These are phyloP conservation scores for Phoma herbarum DNA, from an alignment of 2,329 filamentous ascomycete genomes.

Conservation along the genomic window DNA sequence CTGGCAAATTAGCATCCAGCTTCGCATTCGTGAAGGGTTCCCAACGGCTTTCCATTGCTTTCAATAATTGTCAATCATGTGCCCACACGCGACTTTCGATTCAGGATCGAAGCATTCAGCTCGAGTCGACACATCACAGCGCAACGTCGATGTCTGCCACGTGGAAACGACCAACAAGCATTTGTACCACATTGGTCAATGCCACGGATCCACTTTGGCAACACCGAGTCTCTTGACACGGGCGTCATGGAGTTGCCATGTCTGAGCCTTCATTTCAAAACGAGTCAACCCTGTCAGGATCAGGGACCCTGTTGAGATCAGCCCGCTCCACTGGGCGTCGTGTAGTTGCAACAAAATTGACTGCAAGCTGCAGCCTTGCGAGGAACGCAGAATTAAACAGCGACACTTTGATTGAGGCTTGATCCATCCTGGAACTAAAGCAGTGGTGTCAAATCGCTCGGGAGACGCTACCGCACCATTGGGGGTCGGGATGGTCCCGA, in stretches of 20 bases:
- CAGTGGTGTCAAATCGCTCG: constrained; percentile 25
- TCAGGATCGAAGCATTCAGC: neutral
- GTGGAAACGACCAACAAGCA: constrained; percentile 18
- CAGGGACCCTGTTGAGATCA: constrained; percentile 12
- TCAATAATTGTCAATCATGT: constrained; percentile 2
- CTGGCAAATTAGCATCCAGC: constrained; percentile 16
- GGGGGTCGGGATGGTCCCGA: constrained; percentile 33
- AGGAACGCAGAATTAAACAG: constrained; percentile 4
- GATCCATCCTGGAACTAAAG: constrained; percentile 12
- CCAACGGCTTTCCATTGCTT: constrained; percentile 2
- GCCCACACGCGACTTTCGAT: constrained; percentile 7
- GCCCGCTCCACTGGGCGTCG: neutral
- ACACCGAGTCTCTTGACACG: constrained; percentile 12
- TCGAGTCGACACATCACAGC: constrained; percentile 14
- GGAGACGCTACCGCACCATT: constrained; percentile 35
- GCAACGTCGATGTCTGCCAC: constrained; percentile 16
- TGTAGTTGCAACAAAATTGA: neutral
- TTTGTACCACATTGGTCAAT: constrained; percentile 21
- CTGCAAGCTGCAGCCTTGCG: constrained; percentile 9
- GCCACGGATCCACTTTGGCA: constrained; percentile 18
- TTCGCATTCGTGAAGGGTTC: neutral
- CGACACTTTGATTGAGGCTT: constrained; percentile 26
- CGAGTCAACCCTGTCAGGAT: constrained; percentile 15
- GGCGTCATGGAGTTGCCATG: constrained; percentile 19
- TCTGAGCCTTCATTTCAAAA: constrained; percentile 20